Conservation (phyloP, 2,329 filamentous ascomycete genomes). For the Capronia americana region DNA sequence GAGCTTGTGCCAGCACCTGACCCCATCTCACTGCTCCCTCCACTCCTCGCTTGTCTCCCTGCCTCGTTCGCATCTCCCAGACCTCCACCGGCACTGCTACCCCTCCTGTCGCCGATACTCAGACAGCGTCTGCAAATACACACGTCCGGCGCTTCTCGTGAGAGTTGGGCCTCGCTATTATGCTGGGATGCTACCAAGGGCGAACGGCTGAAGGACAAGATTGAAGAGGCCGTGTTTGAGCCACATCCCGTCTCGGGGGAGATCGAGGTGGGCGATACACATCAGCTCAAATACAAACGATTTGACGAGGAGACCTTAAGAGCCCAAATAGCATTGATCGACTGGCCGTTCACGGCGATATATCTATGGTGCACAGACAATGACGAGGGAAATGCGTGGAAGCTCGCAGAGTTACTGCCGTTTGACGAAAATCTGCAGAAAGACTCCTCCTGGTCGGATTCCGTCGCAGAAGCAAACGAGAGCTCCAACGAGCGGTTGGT, state of each 20-base stretch:
- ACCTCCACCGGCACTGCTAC: slow-evolving; percentile 66
- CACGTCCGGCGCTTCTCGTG: slow-evolving; percentile 51
- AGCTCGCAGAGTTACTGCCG: slow-evolving; percentile 64
- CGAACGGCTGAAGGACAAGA: slow-evolving; percentile 59
- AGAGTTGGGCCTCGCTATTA: slow-evolving; percentile 65
- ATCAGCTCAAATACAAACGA: slow-evolving; percentile 62
- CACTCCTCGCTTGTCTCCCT: slow-evolving; percentile 68
- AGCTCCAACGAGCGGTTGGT: slow-evolving; percentile 47
- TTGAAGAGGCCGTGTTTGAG: slow-evolving; percentile 63
- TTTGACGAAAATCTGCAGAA: slow-evolving; percentile 57
- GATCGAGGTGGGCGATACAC: slow-evolving; percentile 66
- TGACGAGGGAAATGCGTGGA: slow-evolving; percentile 63
- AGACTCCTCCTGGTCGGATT: slow-evolving; percentile 59
- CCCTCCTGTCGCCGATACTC: slow-evolving; percentile 67
- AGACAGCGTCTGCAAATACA: slow-evolving; percentile 67
- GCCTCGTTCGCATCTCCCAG: slow-evolving; percentile 65
- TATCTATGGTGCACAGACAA: slow-evolving; percentile 68
- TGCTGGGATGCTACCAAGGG: slow-evolving; percentile 64
- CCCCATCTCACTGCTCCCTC: slow-evolving; percentile 63
- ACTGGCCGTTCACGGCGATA: slow-evolving; percentile 61
- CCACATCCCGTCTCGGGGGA: slow-evolving; percentile 70
- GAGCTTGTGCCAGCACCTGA: slow-evolving; percentile 62
- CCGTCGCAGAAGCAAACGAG: slow-evolving; percentile 62
- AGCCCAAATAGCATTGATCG: slow-evolving; percentile 58
- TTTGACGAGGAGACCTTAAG: slow-evolving; percentile 69